These are phyloP conservation scores for Dipodascus geniculatus DNA, from an alignment of 805 yeast genomes.

Conservation along the genomic window DNA sequence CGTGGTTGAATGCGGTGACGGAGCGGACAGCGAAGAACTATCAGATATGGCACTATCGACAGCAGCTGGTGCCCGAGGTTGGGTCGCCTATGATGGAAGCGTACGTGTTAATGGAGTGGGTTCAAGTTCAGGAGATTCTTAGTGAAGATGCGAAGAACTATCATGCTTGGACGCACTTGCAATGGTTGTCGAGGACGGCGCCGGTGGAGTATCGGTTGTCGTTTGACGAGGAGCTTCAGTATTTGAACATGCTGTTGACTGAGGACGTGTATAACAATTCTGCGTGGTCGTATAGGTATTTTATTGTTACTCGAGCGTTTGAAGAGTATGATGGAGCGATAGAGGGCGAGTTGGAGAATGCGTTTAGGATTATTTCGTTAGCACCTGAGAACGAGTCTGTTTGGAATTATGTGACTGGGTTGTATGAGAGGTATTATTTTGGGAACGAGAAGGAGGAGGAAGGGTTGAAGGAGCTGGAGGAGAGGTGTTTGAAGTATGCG, in stretches of 20 bases:
- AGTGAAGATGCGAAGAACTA: slow-evolving; percentile 80
- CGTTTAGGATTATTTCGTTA: slow-evolving; percentile 34
- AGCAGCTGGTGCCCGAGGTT: slow-evolving; percentile 30
- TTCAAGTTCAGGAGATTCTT: slow-evolving; percentile 55
- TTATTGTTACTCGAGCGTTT: slow-evolving; percentile 28
- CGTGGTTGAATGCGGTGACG: slow-evolving; percentile 72
- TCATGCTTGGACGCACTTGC: slow-evolving; percentile 90
- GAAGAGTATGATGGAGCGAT: slow-evolving; percentile 15
- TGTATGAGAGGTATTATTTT: slow-evolving; percentile 27
- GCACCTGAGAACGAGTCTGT: slow-evolving; percentile 77
- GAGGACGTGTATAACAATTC: slow-evolving; percentile 78
- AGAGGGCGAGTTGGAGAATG: slow-evolving; percentile 42
- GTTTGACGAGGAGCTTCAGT: slow-evolving; percentile 36
- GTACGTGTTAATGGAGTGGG: slow-evolving; percentile 41
- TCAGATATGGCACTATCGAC: slow-evolving; percentile 95
- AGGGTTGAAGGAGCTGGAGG: slow-evolving; percentile 23
- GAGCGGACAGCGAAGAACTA: slow-evolving; percentile 77
- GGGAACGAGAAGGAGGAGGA: slow-evolving; percentile 19
- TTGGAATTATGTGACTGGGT: slow-evolving; percentile 73
- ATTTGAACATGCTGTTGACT: slow-evolving; percentile 36
- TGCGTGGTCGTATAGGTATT: slow-evolving; percentile 85
- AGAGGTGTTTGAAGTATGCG: slow-evolving; percentile 36
- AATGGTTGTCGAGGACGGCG: slow-evolving; percentile 58
- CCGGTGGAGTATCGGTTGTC: slow-evolving; percentile 6
- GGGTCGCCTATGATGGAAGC: slow-evolving; percentile 25